phyloP scores from a whole-genome alignment of 345 rosid species.

The Hevea brasiliensis region DNA sequence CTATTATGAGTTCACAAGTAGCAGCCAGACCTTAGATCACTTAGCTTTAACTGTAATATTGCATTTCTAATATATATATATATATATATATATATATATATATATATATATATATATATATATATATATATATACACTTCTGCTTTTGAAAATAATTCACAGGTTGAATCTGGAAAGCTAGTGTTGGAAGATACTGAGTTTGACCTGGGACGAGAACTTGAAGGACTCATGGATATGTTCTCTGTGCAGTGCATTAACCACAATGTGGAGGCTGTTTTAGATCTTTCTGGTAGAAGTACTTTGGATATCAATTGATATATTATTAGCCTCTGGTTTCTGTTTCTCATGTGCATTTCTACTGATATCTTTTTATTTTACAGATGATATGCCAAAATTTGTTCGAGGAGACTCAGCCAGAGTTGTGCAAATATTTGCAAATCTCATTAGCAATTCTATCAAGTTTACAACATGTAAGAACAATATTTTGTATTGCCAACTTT shows the following conservation, averaged over 20 bases:
- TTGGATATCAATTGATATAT: not conserved
- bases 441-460: constrained; percentile 96
- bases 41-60: not conserved
- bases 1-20: not conserved
- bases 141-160: not conserved
- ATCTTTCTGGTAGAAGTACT: constrained; percentile 68
- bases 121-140: too few species aligned
- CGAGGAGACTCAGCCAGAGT: constrained; percentile 95
- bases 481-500: not conserved
- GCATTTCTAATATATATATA: too few species aligned
- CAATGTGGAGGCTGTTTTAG: constrained; percentile 86
- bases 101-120: too few species aligned
- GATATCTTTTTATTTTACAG: constrained; percentile 32
- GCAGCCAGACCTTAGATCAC: not conserved
- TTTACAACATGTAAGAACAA: constrained; percentile 75
- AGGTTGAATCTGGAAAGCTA: constrained; percentile 98
- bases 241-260: constrained; percentile 96
- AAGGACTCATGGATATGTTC: constrained; percentile 96
- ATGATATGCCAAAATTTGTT: constrained; percentile 81
- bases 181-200: constrained; percentile 93
- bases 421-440: constrained; percentile 91
- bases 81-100: too few species aligned
- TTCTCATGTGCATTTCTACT: constrained; percentile 5
- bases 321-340: not conserved
- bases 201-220: constrained; percentile 85